Conservation (phyloP, 495 filamentous ascomycete genomes). For the Neurospora tetraspora region DNA sequence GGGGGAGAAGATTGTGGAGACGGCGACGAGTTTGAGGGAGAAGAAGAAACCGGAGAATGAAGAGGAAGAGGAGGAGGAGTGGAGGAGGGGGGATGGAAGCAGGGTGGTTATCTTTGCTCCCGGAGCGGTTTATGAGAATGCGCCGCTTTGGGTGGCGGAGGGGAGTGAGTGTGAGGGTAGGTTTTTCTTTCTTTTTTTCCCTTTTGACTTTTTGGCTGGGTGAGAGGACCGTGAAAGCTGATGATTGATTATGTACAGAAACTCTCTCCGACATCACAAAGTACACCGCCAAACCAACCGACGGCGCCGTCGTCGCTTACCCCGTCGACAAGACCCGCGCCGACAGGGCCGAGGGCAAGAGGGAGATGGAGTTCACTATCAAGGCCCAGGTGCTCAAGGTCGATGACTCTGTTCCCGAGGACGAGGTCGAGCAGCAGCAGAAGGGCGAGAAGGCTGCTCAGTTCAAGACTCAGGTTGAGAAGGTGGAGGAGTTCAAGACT, state of each 20-base stretch:
- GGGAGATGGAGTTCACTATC: slow-evolving; percentile 22
- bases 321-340: slow-evolving; percentile 16
- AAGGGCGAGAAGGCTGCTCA: neutral
- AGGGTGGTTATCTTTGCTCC: slow-evolving; percentile 24
- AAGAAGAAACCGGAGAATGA: slow-evolving; percentile 4
- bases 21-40: slow-evolving; percentile 13
- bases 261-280: slow-evolving; percentile 17
- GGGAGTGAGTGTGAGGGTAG: slow-evolving; percentile 22
- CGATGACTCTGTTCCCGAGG: neutral
- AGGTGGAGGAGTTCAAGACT: neutral
- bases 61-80: neutral
- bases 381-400: slow-evolving; percentile 19
- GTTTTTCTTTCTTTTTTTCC: neutral
- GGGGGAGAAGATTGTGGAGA: slow-evolving; percentile 4
- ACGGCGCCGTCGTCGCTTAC: slow-evolving; percentile 24
- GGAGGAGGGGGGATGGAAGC: neutral
- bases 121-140: slow-evolving; percentile 21
- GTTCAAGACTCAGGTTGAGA: neutral
- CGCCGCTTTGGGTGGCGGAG: slow-evolving; percentile 27
- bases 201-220: no score
- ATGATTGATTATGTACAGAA: slow-evolving; percentile 8
- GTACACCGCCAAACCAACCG: slow-evolving; percentile 15
- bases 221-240: no score
- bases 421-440: neutral
- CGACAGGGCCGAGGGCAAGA: slow-evolving; percentile 2